Evolutionary conservation across 768 basidiomycete species (phyloP), one percentile per base, ranked within the genome.

Genomic region (Lepiota subincarnata): DNA sequence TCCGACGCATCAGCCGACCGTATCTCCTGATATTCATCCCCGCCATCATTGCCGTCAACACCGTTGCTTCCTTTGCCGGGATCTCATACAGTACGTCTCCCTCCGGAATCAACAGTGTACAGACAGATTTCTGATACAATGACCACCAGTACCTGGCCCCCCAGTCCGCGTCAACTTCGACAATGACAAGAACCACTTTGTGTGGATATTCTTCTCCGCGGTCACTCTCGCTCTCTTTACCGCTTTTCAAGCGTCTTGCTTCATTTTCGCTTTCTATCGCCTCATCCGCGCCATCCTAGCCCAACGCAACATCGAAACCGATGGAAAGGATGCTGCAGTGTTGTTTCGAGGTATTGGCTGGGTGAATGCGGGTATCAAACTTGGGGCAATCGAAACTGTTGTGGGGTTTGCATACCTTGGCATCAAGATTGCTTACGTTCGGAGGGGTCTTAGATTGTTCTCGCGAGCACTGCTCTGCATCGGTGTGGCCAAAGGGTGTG

Each of bases 401-500:
- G 61, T 84, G 8, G 89, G 87, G 0, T 89, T 89, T 58, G 76
- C 75, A 2, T 67, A 70, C 12, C 74, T 72, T 22, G 71, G 72
- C 6, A 89, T 89, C 60, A 78, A 73, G 0, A 59, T 77, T 8
- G 68, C 73, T 0, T 57, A 91, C 12, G 71, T 77, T 7, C 74
- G 89, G 35, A 78, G 88, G 13, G 68, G 82, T 18, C 55, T 92
- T 34, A 73, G 85, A 40, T 66, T 85, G 48, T 36, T 83, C 10
- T 73, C 75, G 2, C 74, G 87, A 42, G 76, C 73, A 0, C 75
- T 69, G 58, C 62, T 91, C 16, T 76, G 80, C 54, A 75, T 85
- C 50, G 89, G 89, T 14, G 57, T 84, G 18, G 67, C 82, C 24
- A 84, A 84, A 70, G 88, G 89, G 89, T 89, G 56, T 89, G 56